phyloP scores from a whole-genome alignment of 2,329 filamentous ascomycete species.

The Hysterium pulicare region DNA sequence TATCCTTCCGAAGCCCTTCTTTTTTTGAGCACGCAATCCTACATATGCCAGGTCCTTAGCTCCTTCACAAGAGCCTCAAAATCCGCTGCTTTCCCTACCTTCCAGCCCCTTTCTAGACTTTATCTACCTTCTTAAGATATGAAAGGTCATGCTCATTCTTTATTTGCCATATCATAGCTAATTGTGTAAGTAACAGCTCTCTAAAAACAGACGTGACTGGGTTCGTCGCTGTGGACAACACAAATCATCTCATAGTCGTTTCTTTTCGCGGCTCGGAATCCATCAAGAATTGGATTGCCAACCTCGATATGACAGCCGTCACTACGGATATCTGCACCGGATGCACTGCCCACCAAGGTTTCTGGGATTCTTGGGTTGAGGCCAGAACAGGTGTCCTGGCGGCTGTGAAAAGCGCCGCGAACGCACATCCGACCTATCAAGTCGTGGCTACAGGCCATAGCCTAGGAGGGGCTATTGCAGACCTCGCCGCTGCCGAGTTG shows the following conservation, averaged over 20 bases:
- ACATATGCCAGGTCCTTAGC: constrained; percentile 35
- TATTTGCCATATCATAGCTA: neutral
- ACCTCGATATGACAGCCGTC: constrained; percentile 45
- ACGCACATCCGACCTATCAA: constrained; percentile 50
- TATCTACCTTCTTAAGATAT: too few relatives aligned
- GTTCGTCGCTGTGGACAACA: constrained; percentile 44
- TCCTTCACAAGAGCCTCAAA: constrained; percentile 36
- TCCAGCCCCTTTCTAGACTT: too few relatives aligned
- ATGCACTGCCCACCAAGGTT: constrained; percentile 59
- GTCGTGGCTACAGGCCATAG: constrained; percentile 65
- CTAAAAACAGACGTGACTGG: constrained; percentile 44
- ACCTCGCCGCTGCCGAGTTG: constrained; percentile 55
- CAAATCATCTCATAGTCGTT: constrained; percentile 54
- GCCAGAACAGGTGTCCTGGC: constrained; percentile 43
- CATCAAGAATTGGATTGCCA: constrained; percentile 60
- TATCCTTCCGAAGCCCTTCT: too few relatives aligned
- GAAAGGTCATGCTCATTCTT: constrained; percentile 4
- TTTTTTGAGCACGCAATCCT: constrained; percentile 29
- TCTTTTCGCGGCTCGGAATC: constrained; percentile 58
- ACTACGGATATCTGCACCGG: constrained; percentile 42
- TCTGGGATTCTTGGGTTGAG: constrained; percentile 57
- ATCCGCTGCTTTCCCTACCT: neutral
- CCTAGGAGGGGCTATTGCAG: constrained; percentile 63
- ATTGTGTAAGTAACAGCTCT: constrained; percentile 6
- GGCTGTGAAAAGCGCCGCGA: constrained; percentile 44